Base-by-base conservation (phyloP, 768 basidiomycete species). In the Hypsizygus marmoreus region DNA sequence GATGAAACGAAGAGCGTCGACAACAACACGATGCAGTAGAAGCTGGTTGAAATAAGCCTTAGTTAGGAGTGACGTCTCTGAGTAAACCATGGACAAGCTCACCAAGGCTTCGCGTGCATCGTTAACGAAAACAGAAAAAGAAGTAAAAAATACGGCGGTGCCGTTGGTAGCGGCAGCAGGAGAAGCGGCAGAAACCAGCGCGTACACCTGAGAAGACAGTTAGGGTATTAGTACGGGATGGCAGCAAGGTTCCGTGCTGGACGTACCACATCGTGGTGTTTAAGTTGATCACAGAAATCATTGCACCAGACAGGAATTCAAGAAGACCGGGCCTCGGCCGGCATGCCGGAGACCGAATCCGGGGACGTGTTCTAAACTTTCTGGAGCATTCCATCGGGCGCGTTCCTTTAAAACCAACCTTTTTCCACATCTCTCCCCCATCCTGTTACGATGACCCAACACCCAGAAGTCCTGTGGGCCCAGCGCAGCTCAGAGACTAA, bases 381-480 rank as follows among this genome's bases (percentile, higher is more conserved):
- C 75, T 73, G 60, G 72, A 72, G 58, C 59, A 45, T 75, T 76
- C 75, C 56, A 69, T 61, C 40, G 40, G 38, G 25, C 53, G 47
- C 49, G 23, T 32, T 42, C 33, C 36, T 37, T 43, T 56, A 40
- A 37, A 47, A 30, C 50, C 53, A 33, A 40, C 40, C 43, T 47
- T 43, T 53, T 63, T 60, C 53, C 61, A 54, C 59, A 50, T 54
- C 39, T 53, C 42, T 49, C 47, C 43, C 45, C 43, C 39, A 39
- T 43, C 33, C 46, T 59, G 39, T 49, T 58, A 64, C 56, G 35
- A 77, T 78, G 76, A 55, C 73, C 26, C 64, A 60, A 53, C 91
- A 92, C 67, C 95, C 95, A 28, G 93, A 97, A 70, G 75, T 95
- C 26, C 77, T 94, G 2, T 98, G 95, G 93, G 95, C 95, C 35